Evolutionary conservation across 2,329 filamentous ascomycete species (phyloP).

Genomic region (Ceratocystis papillata): DNA sequence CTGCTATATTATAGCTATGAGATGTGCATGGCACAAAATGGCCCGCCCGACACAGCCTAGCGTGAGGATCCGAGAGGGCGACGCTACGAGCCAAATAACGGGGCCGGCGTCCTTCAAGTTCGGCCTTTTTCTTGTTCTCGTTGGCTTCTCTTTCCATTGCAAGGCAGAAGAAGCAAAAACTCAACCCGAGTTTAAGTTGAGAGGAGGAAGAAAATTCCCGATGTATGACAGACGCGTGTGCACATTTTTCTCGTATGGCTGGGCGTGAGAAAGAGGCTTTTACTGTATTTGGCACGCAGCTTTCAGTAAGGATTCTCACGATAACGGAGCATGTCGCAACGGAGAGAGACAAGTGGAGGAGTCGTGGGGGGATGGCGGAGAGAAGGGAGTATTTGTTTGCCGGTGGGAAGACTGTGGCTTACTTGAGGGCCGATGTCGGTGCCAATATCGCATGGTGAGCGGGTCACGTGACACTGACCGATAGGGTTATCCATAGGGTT

Average conservation of each 20-base stretch:
- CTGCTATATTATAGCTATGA: background rate
- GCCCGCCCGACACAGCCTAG: background rate
- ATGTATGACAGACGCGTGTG: slow-evolving; percentile 4
- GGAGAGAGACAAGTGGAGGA: background rate
- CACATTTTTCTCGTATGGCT: background rate
- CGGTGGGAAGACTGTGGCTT: background rate
- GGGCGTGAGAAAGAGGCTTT: background rate
- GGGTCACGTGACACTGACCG: accelerated
- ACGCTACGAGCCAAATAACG: background rate
- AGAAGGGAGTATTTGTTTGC: background rate
- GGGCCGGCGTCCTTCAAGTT: background rate
- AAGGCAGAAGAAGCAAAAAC: background rate
- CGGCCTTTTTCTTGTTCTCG: background rate
- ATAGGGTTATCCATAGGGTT: background rate
- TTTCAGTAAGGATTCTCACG: background rate
- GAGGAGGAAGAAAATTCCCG: slow-evolving; percentile 8
- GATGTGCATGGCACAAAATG: background rate
- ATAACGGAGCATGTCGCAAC: background rate
- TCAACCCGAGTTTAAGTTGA: slow-evolving; percentile 9
- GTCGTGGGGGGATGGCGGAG: background rate
- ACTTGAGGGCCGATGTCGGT: background rate
- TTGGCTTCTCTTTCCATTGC: background rate
- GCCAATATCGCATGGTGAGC: accelerated
- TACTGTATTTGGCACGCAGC: background rate
- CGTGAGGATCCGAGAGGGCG: background rate